Percentiles rank a stretch among this genome's conserved stretches.
Evolutionary conservation across 306 rosid species (phyloP).

Genomic region (Rosa lucieae): DNA sequence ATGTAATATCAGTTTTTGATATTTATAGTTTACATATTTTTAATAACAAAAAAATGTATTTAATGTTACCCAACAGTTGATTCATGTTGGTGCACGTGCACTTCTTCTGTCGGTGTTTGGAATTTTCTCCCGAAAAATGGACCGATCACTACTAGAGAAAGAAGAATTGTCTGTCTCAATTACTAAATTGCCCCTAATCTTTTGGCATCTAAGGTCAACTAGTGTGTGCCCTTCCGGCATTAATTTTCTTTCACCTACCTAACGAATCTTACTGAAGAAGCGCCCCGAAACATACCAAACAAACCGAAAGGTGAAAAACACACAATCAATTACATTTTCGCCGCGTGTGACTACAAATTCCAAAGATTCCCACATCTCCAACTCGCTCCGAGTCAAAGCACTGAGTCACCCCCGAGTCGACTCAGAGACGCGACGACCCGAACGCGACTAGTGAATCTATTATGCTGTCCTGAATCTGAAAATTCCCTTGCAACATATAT

Average conservation of each 20-base stretch:
- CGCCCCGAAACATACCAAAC: neutral
- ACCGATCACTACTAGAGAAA: no score
- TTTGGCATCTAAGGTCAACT: conserved; percentile 30
- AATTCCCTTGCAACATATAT: conserved; percentile 25
- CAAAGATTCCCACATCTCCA: conserved; percentile 43
- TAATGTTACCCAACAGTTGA: no score
- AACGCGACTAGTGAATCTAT: conserved; percentile 43
- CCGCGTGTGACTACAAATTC: conserved; percentile 46
- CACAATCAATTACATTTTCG: conserved; percentile 16
- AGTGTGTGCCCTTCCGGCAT: conserved; percentile 30
- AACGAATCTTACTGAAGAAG: conserved; percentile 39
- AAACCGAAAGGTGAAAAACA: neutral
- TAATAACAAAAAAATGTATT: no score
- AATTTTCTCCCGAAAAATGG: no score
- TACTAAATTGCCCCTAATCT: neutral
- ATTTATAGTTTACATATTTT: no score
- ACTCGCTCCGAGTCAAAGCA: conserved; percentile 14
- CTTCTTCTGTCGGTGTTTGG: no score
- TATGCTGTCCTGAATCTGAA: conserved; percentile 57
- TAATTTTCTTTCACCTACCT: conserved; percentile 30
- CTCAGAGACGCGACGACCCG: conserved; percentile 73
- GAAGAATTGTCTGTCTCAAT: neutral
- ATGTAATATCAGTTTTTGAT: no score
- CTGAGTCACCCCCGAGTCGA: conserved; percentile 32
- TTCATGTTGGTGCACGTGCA: no score